Evolutionary conservation across 495 filamentous ascomycete species (phyloP).

Genomic region (Talaromyces ruber): DNA sequence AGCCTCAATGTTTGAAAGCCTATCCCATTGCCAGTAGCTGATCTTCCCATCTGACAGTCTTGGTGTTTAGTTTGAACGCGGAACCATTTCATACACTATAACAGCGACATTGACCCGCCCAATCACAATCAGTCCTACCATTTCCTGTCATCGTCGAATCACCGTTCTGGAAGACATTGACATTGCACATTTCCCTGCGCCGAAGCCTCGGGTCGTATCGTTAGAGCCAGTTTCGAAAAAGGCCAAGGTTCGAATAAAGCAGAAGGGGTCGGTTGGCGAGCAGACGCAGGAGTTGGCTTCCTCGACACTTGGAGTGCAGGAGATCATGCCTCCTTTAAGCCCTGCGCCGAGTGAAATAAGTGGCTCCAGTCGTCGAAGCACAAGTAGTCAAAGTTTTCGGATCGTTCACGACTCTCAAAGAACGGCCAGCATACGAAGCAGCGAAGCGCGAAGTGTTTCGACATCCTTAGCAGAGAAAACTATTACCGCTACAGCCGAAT

Average conservation of each 20-base stretch:
- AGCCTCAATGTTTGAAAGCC: conserved; percentile 75
- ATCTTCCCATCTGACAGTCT: not conserved
- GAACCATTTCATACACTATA: conserved; percentile 84
- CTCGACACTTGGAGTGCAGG: conserved; percentile 19
- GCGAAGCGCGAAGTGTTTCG: conserved; percentile 33
- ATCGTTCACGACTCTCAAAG: conserved; percentile 30
- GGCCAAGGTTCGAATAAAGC: conserved; percentile 38
- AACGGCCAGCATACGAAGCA: conserved; percentile 29
- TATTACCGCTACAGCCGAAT: conserved; percentile 80
- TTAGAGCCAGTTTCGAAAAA: conserved; percentile 63
- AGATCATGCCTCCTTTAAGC: conserved; percentile 36
- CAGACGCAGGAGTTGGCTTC: conserved; percentile 22
- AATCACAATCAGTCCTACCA: conserved; percentile 72
- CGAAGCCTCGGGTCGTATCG: conserved; percentile 66
- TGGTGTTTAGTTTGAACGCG: conserved; percentile 75
- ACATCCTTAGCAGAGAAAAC: conserved; percentile 47
- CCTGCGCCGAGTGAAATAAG: conserved; percentile 57
- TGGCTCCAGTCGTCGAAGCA: conserved; percentile 51
- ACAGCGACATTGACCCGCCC: conserved; percentile 85
- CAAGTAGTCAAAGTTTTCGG: conserved; percentile 47
- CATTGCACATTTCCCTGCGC: conserved; percentile 45
- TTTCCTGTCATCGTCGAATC: conserved; percentile 71
- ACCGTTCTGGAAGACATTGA: conserved; percentile 66
- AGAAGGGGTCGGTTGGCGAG: conserved; percentile 26
- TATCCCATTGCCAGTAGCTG: not conserved